These are phyloP conservation scores for Gossypium mustelinum DNA, from an alignment of 345 rosid species.

Conservation along the genomic window DNA sequence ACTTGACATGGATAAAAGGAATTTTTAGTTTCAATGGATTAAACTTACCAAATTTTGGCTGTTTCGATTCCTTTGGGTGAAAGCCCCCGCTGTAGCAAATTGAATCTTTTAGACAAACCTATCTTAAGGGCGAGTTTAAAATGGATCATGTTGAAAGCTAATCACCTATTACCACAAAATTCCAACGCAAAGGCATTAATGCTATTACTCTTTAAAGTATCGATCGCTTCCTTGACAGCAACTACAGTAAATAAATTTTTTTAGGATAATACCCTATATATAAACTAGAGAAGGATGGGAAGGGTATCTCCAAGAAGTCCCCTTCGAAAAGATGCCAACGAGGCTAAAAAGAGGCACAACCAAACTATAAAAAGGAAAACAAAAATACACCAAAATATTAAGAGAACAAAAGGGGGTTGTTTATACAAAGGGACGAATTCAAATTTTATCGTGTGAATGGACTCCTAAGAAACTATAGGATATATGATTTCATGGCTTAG, in stretches of 20 bases:
- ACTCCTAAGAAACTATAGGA: neutral
- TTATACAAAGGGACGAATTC: neutral
- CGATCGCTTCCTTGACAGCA: conserved; percentile 81
- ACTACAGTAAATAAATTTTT: conserved; percentile 34
- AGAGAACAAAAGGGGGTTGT: neutral
- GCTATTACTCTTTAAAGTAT: conserved; percentile 52
- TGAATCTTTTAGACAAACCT: conserved; percentile 33
- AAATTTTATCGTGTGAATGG: neutral
- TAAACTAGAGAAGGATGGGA: neutral
- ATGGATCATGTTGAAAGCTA: conserved; percentile 23
- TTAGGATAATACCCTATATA: conserved; percentile 6
- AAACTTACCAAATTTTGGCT: conserved; percentile 81
- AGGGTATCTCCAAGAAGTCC: neutral
- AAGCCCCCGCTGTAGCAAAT: conserved; percentile 83
- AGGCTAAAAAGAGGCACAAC: conserved; percentile 3
- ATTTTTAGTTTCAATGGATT: neutral
- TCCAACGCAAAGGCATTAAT: conserved; percentile 80
- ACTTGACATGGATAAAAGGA: neutral
- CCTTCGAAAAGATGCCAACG: neutral
- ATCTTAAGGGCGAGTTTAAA: conserved; percentile 19
- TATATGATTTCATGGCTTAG: neutral
- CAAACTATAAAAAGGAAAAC: neutral
- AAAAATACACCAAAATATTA: neutral
- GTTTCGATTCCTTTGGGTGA: conserved; percentile 94
- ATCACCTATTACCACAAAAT: conserved; percentile 94